Evolutionary conservation across 257 asterid species (phyloP), one percentile per base, ranked within the genome.

Genomic region (Linderniella brevidens): DNA sequence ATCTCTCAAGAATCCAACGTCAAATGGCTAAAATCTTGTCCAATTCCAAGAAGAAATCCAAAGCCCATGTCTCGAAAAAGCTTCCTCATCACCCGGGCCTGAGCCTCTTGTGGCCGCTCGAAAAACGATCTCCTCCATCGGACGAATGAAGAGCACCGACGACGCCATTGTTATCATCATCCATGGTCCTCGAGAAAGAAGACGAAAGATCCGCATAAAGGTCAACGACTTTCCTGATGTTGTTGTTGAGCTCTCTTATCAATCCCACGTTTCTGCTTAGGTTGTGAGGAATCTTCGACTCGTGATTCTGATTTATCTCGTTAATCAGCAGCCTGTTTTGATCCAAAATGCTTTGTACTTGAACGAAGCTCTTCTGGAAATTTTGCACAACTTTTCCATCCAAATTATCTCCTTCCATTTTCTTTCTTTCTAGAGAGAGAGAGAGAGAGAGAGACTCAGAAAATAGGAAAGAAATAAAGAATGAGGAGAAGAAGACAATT

Each of bases 291-390:
- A 74, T 60, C 62, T 74, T 77, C 42, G 97, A 87, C 67, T 87
- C 95, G 7, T 87, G 97, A 12, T 87, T 87, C 64, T 80, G 93
- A 13, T 87, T 83, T 13, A 87, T 80, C 92, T 83, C 86, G 37
- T 72, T 70, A 49, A 87, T 87, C 8, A 87, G 54, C 49, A 83
- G 60, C 66, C 92, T 66, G 55, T 87, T 87, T 49, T 83, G 97
- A 60, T 83, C 97, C 58, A 87, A 57, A 43, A 83, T 70, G 36
- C 58, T 68, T 50, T 87, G 95, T 7, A 83, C 97, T 58, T 87
- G 92, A 13, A 70, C 95, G 64, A 87, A 80, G 29, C 78, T 83
- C 57, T 79, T 87, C 55, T 87, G 94, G 57, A 82, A 82, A 56
- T 82, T 66, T 56, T 82, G 95, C 58, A 80, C 25, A 20, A 73